Conservation (phyloP, 345 rosid species). For the Adansonia digitata region DNA sequence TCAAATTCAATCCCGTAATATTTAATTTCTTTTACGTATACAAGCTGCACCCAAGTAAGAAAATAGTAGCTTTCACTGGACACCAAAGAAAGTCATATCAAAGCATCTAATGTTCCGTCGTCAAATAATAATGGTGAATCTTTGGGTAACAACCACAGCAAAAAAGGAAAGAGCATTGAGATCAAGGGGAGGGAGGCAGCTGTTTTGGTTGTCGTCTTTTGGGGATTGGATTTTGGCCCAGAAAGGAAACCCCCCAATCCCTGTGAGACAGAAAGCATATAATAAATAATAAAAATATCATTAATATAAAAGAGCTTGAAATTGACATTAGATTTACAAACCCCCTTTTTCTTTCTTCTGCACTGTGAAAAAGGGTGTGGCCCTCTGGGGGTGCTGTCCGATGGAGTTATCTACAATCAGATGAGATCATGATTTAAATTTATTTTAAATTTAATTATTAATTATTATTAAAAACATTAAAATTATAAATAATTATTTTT, state of each 20-base stretch:
- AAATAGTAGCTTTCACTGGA: neutral
- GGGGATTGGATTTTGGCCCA: slow-evolving; percentile 43
- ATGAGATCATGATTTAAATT: too few species aligned
- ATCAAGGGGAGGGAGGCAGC: neutral
- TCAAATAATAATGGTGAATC: neutral
- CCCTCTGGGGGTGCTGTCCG: neutral
- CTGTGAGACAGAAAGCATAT: slow-evolving; percentile 31
- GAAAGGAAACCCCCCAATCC: slow-evolving; percentile 38
- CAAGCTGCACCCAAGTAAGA: neutral
- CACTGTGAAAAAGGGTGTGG: neutral
- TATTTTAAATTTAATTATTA: too few species aligned
- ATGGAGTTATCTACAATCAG: too few species aligned
- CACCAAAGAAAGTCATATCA: neutral
- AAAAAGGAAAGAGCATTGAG: neutral
- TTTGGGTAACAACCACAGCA: slow-evolving; percentile 9
- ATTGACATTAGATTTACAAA: slow-evolving; percentile 29
- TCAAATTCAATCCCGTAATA: too few species aligned
- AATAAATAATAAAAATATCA: slow-evolving; percentile 20
- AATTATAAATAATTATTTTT: too few species aligned
- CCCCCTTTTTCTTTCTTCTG: neutral
- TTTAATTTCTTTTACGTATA: too few species aligned
- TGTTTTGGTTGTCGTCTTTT: slow-evolving; percentile 40
- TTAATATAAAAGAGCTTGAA: slow-evolving; percentile 9
- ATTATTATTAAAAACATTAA: too few species aligned
- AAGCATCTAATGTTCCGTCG: slow-evolving; percentile 7